Evolutionary conservation across 2,329 filamentous ascomycete genomes (phyloP).

Genomic region (Alternaria brassicae): DNA sequence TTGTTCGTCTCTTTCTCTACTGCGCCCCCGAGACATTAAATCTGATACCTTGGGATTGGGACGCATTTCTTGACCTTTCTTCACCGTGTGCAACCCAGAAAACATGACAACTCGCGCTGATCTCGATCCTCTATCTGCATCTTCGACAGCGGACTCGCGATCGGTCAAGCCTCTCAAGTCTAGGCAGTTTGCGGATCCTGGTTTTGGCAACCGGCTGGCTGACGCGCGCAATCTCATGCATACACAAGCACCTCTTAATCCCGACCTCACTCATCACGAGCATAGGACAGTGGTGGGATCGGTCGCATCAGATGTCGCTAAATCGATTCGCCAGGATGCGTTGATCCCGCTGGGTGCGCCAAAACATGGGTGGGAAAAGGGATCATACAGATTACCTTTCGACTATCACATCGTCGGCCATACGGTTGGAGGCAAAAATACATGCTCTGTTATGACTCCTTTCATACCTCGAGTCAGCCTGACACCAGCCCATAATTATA

Average conservation of each 20-base stretch:
- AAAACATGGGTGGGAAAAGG: constrained; percentile 3
- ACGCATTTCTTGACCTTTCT: not conserved
- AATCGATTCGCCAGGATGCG: not conserved
- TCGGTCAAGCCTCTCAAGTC: not conserved
- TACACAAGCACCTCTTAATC: not conserved
- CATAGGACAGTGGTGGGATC: not conserved
- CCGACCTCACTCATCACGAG: not conserved
- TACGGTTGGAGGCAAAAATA: not conserved
- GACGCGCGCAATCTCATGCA: constrained; percentile 13
- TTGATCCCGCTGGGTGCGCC: not conserved
- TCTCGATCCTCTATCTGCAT: not conserved
- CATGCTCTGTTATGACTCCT: not conserved
- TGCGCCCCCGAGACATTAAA: not conserved
- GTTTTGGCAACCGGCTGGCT: constrained; percentile 13
- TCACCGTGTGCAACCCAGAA: not conserved
- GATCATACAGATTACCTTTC: constrained; percentile 6
- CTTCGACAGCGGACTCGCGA: not conserved
- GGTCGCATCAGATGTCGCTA: not conserved
- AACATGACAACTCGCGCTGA: not conserved
- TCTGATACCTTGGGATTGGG: not conserved
- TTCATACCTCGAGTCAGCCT: not conserved
- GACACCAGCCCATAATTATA: not conserved
- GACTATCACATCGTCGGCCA: constrained; percentile 4
- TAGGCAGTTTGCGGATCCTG: not conserved
- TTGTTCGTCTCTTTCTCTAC: not conserved